Evolutionary conservation across 805 yeast genomes (phyloP).

Genomic region (Priceomyces haplophilus): DNA sequence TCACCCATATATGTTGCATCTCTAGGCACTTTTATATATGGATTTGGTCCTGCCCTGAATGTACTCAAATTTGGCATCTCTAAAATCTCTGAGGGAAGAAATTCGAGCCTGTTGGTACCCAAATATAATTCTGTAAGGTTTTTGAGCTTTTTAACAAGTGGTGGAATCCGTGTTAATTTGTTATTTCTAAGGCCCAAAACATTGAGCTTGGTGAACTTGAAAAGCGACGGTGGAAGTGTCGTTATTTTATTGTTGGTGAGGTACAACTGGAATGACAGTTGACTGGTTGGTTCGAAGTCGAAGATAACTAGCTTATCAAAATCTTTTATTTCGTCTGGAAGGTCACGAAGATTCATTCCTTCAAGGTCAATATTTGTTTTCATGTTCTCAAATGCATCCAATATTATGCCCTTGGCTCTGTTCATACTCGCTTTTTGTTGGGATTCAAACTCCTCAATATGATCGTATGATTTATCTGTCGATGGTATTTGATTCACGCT

Average conservation of each 20-base stretch:
- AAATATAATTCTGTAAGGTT: conserved; percentile 51
- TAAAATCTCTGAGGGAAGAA: conserved; percentile 53
- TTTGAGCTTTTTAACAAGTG: conserved; percentile 39
- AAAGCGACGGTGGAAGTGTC: conserved; percentile 48
- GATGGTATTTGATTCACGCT: conserved; percentile 27
- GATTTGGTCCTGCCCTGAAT: conserved; percentile 57
- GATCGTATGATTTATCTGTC: conserved; percentile 28
- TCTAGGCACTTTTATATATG: conserved; percentile 26
- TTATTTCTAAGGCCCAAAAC: conserved; percentile 55
- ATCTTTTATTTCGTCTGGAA: conserved; percentile 61
- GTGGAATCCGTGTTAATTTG: conserved; percentile 45
- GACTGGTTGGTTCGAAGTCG: conserved; percentile 17
- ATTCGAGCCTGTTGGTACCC: conserved; percentile 48
- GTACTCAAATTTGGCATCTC: conserved; percentile 40
- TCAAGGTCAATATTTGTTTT: conserved; percentile 46
- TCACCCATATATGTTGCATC: conserved; percentile 21
- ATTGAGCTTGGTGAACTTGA: conserved; percentile 47
- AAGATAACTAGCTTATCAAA: conserved; percentile 52
- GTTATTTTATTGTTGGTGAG: conserved; percentile 49
- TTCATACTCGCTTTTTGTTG: conserved; percentile 14
- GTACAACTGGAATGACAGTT: conserved; percentile 43
- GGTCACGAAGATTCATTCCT: conserved; percentile 41
- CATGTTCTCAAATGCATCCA: conserved; percentile 47
- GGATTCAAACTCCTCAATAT: conserved; percentile 18
- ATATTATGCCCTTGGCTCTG: conserved; percentile 41